phyloP scores from a whole-genome alignment of 108 stramenopile species.

The Nitzschia inconspicua region DNA sequence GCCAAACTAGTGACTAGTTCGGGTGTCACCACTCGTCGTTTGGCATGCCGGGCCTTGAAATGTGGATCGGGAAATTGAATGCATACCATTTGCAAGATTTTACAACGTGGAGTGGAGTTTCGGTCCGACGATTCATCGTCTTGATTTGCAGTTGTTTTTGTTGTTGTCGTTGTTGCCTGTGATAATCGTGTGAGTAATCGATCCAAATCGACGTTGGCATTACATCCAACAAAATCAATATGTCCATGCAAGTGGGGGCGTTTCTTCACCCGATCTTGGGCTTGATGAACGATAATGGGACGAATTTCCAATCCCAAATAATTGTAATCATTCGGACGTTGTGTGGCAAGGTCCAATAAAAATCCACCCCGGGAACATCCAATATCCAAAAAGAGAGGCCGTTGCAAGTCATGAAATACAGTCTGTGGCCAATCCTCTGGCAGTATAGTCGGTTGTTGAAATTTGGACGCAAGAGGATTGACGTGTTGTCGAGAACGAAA shows the following conservation, averaged over 20 bases:
- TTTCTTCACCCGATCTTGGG: conserved; percentile 56
- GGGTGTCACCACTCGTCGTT: conserved; percentile 78
- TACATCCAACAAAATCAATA: conserved; percentile 79
- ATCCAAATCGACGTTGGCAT: conserved; percentile 89
- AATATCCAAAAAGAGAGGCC: conserved; percentile 81
- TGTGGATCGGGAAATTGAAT: conserved; percentile 94
- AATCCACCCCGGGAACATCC: conserved; percentile 89
- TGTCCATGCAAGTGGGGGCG: conserved; percentile 41
- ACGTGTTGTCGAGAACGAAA: conserved; percentile 84
- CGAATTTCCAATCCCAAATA: conserved; percentile 90
- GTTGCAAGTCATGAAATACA: conserved; percentile 46
- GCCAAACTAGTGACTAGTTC: conserved; percentile 65
- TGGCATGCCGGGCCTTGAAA: conserved; percentile 72
- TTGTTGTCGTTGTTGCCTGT: no score
- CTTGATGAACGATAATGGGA: conserved; percentile 66
- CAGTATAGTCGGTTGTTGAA: conserved; percentile 57
- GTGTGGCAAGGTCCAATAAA: conserved; percentile 59
- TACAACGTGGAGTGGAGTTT: not conserved
- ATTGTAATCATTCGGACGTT: conserved; percentile 53
- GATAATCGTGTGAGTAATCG: conserved; percentile 49
- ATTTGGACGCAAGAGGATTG: conserved; percentile 76
- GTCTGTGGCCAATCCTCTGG: conserved; percentile 63
- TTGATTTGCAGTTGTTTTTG: not conserved
- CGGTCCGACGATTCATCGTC: conserved; percentile 12
- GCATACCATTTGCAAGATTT: conserved; percentile 60